Percentiles rank a stretch among this genome's conserved stretches.
phyloP scores from a whole-genome alignment of 345 rosid genomes.

The Corymbia maculata region DNA sequence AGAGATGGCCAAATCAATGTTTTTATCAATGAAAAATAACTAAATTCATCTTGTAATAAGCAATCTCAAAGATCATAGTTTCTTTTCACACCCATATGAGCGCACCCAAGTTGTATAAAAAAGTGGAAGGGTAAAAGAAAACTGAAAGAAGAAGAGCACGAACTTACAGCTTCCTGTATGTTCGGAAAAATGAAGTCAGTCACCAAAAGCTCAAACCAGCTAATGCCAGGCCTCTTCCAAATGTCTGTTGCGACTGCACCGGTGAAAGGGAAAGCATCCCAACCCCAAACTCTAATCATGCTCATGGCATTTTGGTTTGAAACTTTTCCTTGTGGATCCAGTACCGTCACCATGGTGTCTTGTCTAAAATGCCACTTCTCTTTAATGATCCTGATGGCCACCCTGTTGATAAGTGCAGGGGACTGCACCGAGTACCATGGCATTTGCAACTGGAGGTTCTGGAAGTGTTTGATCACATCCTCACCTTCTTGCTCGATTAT shows the following conservation, averaged over 20 bases:
- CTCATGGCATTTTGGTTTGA: conserved; percentile 6
- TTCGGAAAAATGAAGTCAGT: not conserved
- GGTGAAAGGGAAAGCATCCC: conserved; percentile 5
- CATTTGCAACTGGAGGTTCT: conserved; percentile 5
- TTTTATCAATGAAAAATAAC: too few species aligned
- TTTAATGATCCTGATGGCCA: conserved; percentile 3
- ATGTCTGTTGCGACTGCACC: not conserved
- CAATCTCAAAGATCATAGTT: not conserved
- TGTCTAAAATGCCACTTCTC: conserved; percentile 8
- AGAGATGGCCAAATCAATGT: too few species aligned
- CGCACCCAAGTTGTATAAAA: too few species aligned
- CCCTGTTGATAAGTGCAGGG: not conserved
- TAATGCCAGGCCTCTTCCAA: not conserved
- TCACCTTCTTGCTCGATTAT: not conserved
- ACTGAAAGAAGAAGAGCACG: not conserved
- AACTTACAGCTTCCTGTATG: not conserved
- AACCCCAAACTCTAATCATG: conserved; percentile 8
- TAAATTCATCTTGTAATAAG: not conserved
- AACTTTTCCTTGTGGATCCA: conserved; percentile 7
- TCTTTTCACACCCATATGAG: too few species aligned
- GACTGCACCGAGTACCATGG: conserved; percentile 9
- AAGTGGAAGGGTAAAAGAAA: not conserved
- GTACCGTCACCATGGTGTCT: conserved; percentile 3
- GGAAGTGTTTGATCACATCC: not conserved
- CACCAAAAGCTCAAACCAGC: not conserved